Conservation (phyloP, 148 eudicot species). For the Nyssa sinensis region DNA sequence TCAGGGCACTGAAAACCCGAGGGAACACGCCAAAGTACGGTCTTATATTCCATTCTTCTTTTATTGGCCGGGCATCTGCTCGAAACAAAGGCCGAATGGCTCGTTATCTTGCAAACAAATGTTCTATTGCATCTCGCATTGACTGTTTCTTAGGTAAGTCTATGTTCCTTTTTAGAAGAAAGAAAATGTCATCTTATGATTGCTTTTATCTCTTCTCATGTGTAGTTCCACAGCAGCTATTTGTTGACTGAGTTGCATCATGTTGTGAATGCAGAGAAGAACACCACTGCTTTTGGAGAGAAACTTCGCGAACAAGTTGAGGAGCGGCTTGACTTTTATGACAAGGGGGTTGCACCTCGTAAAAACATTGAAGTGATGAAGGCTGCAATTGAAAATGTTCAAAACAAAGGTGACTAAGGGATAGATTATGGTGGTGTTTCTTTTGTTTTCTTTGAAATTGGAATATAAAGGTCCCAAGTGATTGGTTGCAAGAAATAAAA, state of each 20-base stretch:
- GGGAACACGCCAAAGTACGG: constrained; percentile 99
- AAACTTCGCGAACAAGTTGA: constrained; percentile 94
- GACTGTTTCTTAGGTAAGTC: constrained; percentile 87
- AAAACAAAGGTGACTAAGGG: constrained; percentile 41
- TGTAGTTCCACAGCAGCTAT: background rate
- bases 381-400: constrained; percentile 58
- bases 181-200: background rate
- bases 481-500: background rate
- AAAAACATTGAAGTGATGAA: constrained; percentile 97
- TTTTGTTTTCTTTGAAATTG: background rate
- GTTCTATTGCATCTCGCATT: constrained; percentile 93
- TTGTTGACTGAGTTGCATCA: constrained; percentile 7
- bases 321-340: constrained; percentile 93
- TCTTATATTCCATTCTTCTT: constrained; percentile 93
- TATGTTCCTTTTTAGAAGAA: background rate
- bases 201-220: background rate
- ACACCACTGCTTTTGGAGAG: constrained; percentile 78
- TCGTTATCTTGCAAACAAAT: constrained; percentile 98
- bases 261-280: constrained; percentile 48
- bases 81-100: constrained; percentile 97
- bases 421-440: background rate
- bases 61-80: constrained; percentile 97
- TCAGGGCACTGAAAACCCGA: constrained; percentile 86
- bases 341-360: constrained; percentile 98
- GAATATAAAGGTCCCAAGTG: background rate